phyloP scores from a whole-genome alignment of 129 eudicot genomes.

The Flaveria sonorensis region DNA sequence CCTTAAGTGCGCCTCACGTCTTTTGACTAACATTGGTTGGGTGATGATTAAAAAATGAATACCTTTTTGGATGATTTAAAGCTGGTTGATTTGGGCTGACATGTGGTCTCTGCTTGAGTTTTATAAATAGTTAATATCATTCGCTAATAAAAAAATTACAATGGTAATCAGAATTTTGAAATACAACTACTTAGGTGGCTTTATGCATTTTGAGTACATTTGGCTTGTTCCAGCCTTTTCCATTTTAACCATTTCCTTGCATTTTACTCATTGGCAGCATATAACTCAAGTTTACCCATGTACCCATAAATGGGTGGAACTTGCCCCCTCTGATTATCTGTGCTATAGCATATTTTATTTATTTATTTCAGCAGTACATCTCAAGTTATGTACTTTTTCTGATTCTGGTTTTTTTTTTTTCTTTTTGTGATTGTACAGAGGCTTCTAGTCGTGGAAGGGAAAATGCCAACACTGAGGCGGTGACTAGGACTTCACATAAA shows the following conservation, averaged over 20 bases:
- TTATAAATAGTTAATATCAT: not conserved
- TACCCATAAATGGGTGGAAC: not conserved
- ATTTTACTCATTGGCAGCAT: not conserved
- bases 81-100: not conserved
- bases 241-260: not conserved
- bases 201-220: not conserved
- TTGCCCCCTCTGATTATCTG: not conserved
- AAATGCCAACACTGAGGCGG: constrained; percentile 53
- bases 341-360: not conserved
- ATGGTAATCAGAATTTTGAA: not conserved
- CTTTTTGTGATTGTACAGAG: constrained; percentile 47
- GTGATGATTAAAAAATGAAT: not conserved
- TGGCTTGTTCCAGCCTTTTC: constrained; percentile 5
- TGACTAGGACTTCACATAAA: constrained; percentile 62
- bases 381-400: constrained; percentile 6
- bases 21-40: not conserved
- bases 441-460: constrained; percentile 94
- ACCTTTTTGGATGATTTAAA: not conserved
- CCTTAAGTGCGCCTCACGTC: not conserved
- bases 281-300: not conserved
- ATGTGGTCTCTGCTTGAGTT: not conserved
- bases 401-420: not conserved
- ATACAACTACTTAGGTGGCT: not conserved
- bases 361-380: not conserved
- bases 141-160: not conserved